phyloP scores from a whole-genome alignment of 768 basidiomycete species.

The Vararia minispora region DNA sequence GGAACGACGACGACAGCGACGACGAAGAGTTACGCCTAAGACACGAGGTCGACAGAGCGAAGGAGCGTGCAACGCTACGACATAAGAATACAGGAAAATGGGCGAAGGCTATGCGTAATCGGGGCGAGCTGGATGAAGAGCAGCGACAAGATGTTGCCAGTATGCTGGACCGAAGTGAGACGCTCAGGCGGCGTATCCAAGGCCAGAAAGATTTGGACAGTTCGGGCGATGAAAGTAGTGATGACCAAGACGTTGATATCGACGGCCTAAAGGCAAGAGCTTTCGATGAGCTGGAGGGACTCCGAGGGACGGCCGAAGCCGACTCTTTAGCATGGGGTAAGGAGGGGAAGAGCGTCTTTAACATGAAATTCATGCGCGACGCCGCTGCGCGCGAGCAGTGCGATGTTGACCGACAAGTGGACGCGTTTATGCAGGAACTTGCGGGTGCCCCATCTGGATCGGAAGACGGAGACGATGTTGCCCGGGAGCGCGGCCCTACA shows the following conservation, averaged over 20 bases:
- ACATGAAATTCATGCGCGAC: slow-evolving; percentile 99
- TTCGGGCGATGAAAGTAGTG: slow-evolving; percentile 32
- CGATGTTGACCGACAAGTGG: slow-evolving; percentile 48
- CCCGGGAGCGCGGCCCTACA: slow-evolving; percentile 19
- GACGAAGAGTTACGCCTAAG: slow-evolving; percentile 46
- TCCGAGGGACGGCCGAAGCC: slow-evolving; percentile 18
- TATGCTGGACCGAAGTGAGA: slow-evolving; percentile 79
- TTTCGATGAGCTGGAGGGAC: slow-evolving; percentile 54
- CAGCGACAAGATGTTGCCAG: slow-evolving; percentile 64
- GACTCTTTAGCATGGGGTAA: slow-evolving; percentile 18
- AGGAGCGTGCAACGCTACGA: slow-evolving; percentile 78
- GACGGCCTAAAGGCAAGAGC: slow-evolving; percentile 50
- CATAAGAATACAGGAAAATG: slow-evolving; percentile 87
- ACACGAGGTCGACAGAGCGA: slow-evolving; percentile 69
- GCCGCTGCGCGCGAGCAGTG: slow-evolving; percentile 61
- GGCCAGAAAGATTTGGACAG: slow-evolving; percentile 51
- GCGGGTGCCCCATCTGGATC: slow-evolving; percentile 27
- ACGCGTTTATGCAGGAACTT: slow-evolving; percentile 67
- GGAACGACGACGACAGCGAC: slow-evolving; percentile 39
- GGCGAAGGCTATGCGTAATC: slow-evolving; percentile 64
- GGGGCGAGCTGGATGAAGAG: slow-evolving; percentile 56
- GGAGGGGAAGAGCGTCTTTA: slow-evolving; percentile 65
- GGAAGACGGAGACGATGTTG: slow-evolving; percentile 20
- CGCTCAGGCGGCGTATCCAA: slow-evolving; percentile 62
- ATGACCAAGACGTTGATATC: slow-evolving; percentile 26